A percentile compares a stretch with the other conserved stretches of the same genome.
These are phyloP conservation scores for Chalara sp. DNA, from an alignment of 2,329 filamentous ascomycete species.

Conservation along the genomic window DNA sequence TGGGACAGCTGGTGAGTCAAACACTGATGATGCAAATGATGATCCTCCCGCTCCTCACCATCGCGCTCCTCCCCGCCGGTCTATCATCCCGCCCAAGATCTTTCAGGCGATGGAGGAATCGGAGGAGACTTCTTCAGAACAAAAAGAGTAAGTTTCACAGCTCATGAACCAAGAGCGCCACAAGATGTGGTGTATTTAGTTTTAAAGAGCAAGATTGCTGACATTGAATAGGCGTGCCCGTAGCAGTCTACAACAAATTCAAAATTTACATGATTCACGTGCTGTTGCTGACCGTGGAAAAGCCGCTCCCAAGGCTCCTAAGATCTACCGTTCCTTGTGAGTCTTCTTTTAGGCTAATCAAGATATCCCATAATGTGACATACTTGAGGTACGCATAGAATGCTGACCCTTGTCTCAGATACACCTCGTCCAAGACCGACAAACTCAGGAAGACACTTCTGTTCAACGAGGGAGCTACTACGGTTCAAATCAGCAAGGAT, in stretches of 20 bases:
- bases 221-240: neutral
- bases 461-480: slow-evolving; percentile 6
- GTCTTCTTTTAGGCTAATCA: neutral
- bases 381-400: neutral
- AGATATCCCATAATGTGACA: neutral
- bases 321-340: neutral
- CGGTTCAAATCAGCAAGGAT: neutral
- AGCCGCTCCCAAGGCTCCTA: neutral
- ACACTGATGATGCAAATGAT: neutral
- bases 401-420: neutral
- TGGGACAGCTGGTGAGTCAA: neutral
- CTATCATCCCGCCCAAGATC: slow-evolving; percentile 5
- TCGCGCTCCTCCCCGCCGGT: slow-evolving; percentile 1
- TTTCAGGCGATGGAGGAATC: slow-evolving; percentile 5
- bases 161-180: neutral
- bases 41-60: neutral
- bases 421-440: slow-evolving; percentile 7
- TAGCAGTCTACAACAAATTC: neutral
- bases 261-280: neutral
- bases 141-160: neutral
- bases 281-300: neutral
- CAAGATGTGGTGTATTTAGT: neutral
- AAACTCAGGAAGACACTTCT: slow-evolving; percentile 9
- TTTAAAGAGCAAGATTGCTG: neutral
- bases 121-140: neutral